Evolutionary conservation across 371 early-diverging fungal species (phyloP).

Genomic region (Umbelopsis sp.): DNA sequence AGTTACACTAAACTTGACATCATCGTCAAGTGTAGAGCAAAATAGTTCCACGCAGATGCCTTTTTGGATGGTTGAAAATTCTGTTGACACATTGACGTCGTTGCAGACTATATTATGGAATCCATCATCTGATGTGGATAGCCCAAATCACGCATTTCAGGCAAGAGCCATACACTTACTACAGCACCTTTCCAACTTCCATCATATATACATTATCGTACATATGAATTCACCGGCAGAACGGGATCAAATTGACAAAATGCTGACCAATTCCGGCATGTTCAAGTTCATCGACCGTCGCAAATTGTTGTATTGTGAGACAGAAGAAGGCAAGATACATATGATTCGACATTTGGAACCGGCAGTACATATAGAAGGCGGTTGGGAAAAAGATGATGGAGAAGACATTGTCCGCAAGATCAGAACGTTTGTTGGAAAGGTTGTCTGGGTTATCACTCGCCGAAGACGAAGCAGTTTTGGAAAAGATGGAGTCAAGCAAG

Average conservation of each 20-base stretch:
- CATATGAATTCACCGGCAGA: slow-evolving; percentile 47
- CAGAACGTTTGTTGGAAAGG: slow-evolving; percentile 40
- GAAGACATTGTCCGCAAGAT: slow-evolving; percentile 48
- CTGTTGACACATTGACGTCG: background rate
- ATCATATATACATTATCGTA: slow-evolving; percentile 47
- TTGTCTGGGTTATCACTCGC: slow-evolving; percentile 48
- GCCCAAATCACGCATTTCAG: slow-evolving; percentile 50
- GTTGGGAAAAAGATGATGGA: slow-evolving; percentile 57
- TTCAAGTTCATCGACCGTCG: slow-evolving; percentile 30
- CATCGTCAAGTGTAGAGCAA: background rate
- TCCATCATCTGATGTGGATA: slow-evolving; percentile 52
- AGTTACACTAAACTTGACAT: background rate
- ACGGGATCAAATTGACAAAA: slow-evolving; percentile 29
- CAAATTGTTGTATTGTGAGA: slow-evolving; percentile 44
- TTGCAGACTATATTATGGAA: slow-evolving; percentile 54
- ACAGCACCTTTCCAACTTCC: slow-evolving; percentile 30
- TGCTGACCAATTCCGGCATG: slow-evolving; percentile 32
- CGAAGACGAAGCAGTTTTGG: slow-evolving; percentile 39
- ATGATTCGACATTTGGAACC: slow-evolving; percentile 55
- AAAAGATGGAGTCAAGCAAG: slow-evolving; percentile 32
- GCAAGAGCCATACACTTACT: slow-evolving; percentile 38
- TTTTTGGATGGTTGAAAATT: background rate
- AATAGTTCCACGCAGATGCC: background rate
- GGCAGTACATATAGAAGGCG: slow-evolving; percentile 53
- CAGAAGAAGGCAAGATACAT: slow-evolving; percentile 54